Base-by-base conservation (phyloP, 176 grass and related monocot genomes). In the Chrysopogon serrulatus region DNA sequence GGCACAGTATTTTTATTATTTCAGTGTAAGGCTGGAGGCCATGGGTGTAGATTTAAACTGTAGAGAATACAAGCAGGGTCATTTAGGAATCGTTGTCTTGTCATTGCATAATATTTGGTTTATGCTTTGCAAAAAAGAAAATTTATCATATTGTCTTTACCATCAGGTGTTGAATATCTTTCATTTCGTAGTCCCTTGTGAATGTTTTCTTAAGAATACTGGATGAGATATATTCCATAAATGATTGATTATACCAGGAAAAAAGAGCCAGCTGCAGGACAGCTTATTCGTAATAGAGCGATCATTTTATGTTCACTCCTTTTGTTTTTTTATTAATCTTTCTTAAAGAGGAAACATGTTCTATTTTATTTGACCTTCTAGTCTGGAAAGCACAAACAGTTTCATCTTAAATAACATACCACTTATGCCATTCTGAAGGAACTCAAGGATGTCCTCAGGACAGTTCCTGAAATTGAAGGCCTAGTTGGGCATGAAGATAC, bases 381-480 rank as follows among this genome's bases (percentile, higher is more conserved):
- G 43, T 14, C 6, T 26, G 43, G 14, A 68, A 53, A 68, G 45
- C 5, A 56, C 23, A 41, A 41, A 57, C n/a, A 18, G 57, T 77
- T 54, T n/a, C 65, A 30, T 66, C 12, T 57, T 41, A 83, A 78
- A 18, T 79, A 33, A 86, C 27, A 59, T 74, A 43, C 10, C 64
- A 3, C 73, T 45, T 79, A 15, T 73, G 21, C 68, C 72, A 74
- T 86, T 36, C 11, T 81, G 44, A 44, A 98, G 96, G 96, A 98
- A 73, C 82, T 98, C 57, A 86, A 95, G 73, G 87, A 95, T 79
- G 79, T 95, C 17, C 76, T 98, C 76, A 85, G 79, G 43, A 87
- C 86, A 74, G 85, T 95, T 48, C 96, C 96, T 82, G 96, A 98
- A 74, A 33, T 98, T 44, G 64, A 39, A 82, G 85, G 78, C 12